Percentiles rank a stretch among this genome's conserved stretches.
These are phyloP conservation scores for Calonectria montana DNA, from an alignment of 2,329 filamentous ascomycete species.

Conservation along the genomic window DNA sequence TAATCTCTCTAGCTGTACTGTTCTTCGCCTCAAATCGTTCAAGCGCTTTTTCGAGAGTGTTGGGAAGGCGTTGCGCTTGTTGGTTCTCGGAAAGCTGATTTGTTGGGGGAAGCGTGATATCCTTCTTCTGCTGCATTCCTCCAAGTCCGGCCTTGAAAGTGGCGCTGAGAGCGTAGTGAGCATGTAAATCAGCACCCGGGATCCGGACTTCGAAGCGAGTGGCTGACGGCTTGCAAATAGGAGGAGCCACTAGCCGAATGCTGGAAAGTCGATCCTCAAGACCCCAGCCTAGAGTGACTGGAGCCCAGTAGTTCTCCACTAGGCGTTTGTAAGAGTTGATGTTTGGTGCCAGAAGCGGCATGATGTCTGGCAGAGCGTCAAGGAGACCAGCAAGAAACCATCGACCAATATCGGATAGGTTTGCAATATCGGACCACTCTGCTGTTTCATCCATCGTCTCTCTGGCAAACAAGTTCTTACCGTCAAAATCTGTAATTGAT, in stretches of 20 bases:
- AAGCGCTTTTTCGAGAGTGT: constrained; percentile 75
- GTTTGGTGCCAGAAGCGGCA: constrained; percentile 79
- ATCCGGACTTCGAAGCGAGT: constrained; percentile 80
- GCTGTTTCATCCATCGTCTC: constrained; percentile 62
- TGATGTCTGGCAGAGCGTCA: constrained; percentile 77
- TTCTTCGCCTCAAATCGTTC: constrained; percentile 70
- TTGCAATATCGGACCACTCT: constrained; percentile 70
- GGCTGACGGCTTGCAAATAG: constrained; percentile 73
- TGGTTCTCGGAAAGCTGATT: neutral
- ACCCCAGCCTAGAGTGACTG: constrained; percentile 81
- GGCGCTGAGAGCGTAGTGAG: constrained; percentile 75
- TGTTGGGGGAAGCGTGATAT: constrained; percentile 75
- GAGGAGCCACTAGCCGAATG: constrained; percentile 57
- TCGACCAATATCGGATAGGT: constrained; percentile 75
- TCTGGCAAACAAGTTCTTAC: constrained; percentile 76
- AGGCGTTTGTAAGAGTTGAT: constrained; percentile 83
- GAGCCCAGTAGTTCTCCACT: constrained; percentile 85
- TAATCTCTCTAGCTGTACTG: constrained; percentile 77
- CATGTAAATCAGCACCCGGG: constrained; percentile 77
- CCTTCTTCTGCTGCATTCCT: constrained; percentile 79
- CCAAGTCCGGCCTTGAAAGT: constrained; percentile 77
- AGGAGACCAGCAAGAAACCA: constrained; percentile 79
- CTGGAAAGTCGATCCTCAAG: constrained; percentile 79
- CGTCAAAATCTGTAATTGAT: constrained; percentile 71
- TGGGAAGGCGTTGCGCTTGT: constrained; percentile 55